Evolutionary conservation across 768 basidiomycete species (phyloP), one percentile per base, ranked within the genome.

Genomic region (Lentinula sp.): DNA sequence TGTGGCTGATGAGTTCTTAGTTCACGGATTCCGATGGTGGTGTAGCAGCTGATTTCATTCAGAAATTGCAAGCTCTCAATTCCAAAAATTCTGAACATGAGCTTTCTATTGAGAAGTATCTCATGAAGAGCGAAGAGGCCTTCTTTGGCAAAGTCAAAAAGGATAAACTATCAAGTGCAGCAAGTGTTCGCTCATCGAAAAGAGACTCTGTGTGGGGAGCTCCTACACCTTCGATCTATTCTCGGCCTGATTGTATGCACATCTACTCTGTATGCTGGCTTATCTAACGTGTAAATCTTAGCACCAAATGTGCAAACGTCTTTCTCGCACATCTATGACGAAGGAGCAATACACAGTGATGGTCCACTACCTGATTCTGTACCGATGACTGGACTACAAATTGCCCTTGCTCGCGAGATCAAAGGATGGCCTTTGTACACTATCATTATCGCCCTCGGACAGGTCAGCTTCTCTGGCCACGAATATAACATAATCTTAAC

Each of bases 11-110:
- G 50, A 42, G 31, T 32, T 31, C 57, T 10, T 58, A 94, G 89
- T 97, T 97, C 75, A 97, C 95, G 28, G 95, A 96, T 71, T 81
- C 92, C 1, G 93, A 96, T 70, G 95, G 95, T 42, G 93, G 93
- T 54, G 95, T 97, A 56, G 90, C 93, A 9, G 84, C 88, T 35
- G 88, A 92, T 61, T 97, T 96, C 73, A 91, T 94, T 10, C 86
- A 91, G 68, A 94, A 90, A 71, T 74, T 97, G 45, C 90, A 94
- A 69, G 70, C 70, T 60, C 81, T 97, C 61, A 87, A 83, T 45
- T 78, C 93, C 0, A 91, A 93, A 60, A 97, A 96, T 71, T 95
- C 95, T 4, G 91, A 93, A 75, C 84, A 86, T 57, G 95, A 97
- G 65, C 71, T 97, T 28, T 97, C 93, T 34, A 97, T 97, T 66